phyloP scores from a whole-genome alignment of 2,329 filamentous ascomycete genomes.

The Mollisia scopiformis region DNA sequence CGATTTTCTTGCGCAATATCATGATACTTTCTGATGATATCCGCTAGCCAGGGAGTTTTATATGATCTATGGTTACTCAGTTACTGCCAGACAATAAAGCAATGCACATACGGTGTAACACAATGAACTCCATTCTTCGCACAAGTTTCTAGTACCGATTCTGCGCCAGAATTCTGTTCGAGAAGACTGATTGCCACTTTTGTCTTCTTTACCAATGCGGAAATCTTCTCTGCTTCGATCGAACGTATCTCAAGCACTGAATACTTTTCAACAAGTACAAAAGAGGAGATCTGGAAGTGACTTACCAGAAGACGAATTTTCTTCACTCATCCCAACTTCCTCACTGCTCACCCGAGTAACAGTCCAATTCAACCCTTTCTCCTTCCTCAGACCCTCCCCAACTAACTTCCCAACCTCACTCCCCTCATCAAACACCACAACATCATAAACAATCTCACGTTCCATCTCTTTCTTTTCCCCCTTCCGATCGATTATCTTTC shows the following conservation, averaged over 20 bases:
- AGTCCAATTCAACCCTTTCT: too few relatives aligned
- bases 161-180: neutral
- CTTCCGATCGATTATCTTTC: too few relatives aligned
- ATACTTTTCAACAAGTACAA: neutral
- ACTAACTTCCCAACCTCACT: too few relatives aligned
- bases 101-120: constrained; percentile 2
- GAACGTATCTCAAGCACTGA: constrained; percentile 6
- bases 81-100: neutral
- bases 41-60: constrained; percentile 9
- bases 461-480: too few relatives aligned
- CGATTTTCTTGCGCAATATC: constrained; percentile 7
- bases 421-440: too few relatives aligned
- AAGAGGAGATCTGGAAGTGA: too few relatives aligned
- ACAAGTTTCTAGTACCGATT: constrained; percentile 12
- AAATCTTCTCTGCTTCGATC: neutral
- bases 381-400: too few relatives aligned
- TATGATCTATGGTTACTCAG: neutral
- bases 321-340: too few relatives aligned
- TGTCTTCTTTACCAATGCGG: constrained; percentile 4
- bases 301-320: too few relatives aligned
- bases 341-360: too few relatives aligned
- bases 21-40: constrained; percentile 12
- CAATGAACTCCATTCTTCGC: constrained; percentile 11
- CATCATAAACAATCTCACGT: too few relatives aligned
- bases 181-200: constrained; percentile 8